These are phyloP conservation scores for Histomonas meleagridis DNA, from an alignment of 208 protist species.

Conservation along the genomic window DNA sequence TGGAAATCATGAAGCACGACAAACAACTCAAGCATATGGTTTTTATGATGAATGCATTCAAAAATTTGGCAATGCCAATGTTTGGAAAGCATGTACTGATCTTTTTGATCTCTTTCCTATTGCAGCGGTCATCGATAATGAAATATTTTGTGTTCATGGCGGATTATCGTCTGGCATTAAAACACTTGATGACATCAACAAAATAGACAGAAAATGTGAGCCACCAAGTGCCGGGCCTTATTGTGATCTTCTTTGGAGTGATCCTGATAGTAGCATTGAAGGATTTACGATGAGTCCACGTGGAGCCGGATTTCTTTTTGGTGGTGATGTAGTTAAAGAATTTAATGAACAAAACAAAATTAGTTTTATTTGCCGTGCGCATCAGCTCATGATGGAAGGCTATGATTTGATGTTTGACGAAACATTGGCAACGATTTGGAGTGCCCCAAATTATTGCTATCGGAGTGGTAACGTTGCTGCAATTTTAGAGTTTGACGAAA, in stretches of 20 bases:
- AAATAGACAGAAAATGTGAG: constrained; percentile 66
- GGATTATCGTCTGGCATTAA: constrained; percentile 63
- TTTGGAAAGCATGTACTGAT: constrained; percentile 90
- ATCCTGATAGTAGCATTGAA: constrained; percentile 76
- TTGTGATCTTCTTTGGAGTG: constrained; percentile 92
- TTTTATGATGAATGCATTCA: constrained; percentile 87
- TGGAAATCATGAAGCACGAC: constrained; percentile 77
- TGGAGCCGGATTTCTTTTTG: constrained; percentile 97
- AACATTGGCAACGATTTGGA: constrained; percentile 57
- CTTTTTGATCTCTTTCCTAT: constrained; percentile 97
- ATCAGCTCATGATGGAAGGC: constrained; percentile 61
- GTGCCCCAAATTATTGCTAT: constrained; percentile 62
- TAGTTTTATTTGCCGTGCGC: constrained; percentile 67
- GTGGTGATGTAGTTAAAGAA: constrained; percentile 76
- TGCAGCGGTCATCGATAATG: constrained; percentile 65
- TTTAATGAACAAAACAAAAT: constrained; percentile 81
- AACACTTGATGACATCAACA: constrained; percentile 69
- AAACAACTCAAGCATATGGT: constrained; percentile 87
- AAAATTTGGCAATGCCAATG: constrained; percentile 62
- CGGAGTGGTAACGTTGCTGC: constrained; percentile 56
- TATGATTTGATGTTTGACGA: constrained; percentile 60
- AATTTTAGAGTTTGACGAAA: constrained; percentile 75
- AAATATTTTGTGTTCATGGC: constrained; percentile 69
- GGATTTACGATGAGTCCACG: constrained; percentile 85
- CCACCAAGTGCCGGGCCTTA: constrained; percentile 91